Conservation (phyloP, 192 early-diverging fungal species). For the Coemansia sp. region DNA sequence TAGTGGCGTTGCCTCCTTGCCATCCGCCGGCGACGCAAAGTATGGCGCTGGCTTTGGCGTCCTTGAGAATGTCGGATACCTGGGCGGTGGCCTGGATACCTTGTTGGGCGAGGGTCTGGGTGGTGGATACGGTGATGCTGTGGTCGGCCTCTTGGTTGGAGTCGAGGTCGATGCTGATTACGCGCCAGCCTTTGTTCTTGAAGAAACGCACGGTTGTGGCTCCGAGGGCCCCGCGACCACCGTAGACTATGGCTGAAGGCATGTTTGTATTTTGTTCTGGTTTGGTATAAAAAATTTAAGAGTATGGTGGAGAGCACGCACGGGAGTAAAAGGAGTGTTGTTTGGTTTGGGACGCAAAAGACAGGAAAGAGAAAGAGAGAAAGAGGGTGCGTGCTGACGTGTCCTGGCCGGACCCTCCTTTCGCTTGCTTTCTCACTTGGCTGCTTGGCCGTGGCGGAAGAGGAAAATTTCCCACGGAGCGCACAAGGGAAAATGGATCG, state of each 20-base stretch:
- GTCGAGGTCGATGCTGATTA: conserved; percentile 74
- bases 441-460: no score
- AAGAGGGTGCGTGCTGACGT: background rate
- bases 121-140: conserved; percentile 60
- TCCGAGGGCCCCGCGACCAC: conserved; percentile 89
- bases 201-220: conserved; percentile 68
- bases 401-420: background rate
- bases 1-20: conserved; percentile 83
- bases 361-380: background rate
- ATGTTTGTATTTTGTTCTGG: conserved; percentile 15
- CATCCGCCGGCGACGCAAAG: conserved; percentile 95
- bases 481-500: no score
- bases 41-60: conserved; percentile 68
- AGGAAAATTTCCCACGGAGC: no score
- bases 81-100: conserved; percentile 55
- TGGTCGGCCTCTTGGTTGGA: conserved; percentile 68
- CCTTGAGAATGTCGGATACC: conserved; percentile 27
- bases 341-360: no score
- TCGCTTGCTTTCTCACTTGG: background rate
- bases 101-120: conserved; percentile 55
- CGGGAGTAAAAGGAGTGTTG: no score
- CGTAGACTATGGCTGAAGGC: conserved; percentile 79
- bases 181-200: conserved; percentile 66
- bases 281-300: background rate
- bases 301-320: no score